Percentiles rank a stretch among this genome's conserved stretches.
phyloP scores from a whole-genome alignment of 805 yeast species.

The Scheffersomyces amazonensis region DNA sequence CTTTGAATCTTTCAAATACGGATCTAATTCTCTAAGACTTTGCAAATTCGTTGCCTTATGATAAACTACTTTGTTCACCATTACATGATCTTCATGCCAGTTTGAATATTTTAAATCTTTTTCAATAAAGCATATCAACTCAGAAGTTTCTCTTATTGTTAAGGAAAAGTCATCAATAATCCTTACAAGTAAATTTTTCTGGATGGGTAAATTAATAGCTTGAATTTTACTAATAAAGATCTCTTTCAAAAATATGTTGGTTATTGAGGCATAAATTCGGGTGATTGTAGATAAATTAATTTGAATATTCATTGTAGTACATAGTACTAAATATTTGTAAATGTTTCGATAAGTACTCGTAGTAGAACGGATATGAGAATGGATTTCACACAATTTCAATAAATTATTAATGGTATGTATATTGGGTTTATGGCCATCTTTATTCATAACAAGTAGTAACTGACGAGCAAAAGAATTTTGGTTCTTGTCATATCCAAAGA shows the following conservation, averaged over 20 bases:
- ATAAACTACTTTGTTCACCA: conserved; percentile 26
- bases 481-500: conserved; percentile 37
- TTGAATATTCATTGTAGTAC: conserved; percentile 20
- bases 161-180: conserved; percentile 34
- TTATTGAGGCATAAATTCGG: conserved; percentile 35
- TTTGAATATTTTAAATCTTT: conserved; percentile 22
- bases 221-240: conserved; percentile 29
- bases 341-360: conserved; percentile 31
- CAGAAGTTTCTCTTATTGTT: conserved; percentile 22
- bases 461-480: conserved; percentile 40
- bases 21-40: conserved; percentile 1
- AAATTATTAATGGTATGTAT: conserved; percentile 38
- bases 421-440: conserved; percentile 40
- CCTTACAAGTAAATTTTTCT: conserved; percentile 23
- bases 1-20: not conserved
- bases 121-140: conserved; percentile 32
- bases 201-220: conserved; percentile 30
- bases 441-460: conserved; percentile 36
- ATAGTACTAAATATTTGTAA: conserved; percentile 26
- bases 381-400: conserved; percentile 27
- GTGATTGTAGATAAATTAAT: conserved; percentile 34
- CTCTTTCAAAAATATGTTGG: conserved; percentile 38
- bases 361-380: conserved; percentile 28
- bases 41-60: conserved; percentile 8
- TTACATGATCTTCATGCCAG: conserved; percentile 28